These are phyloP conservation scores for Drechslerella coelobrocha DNA, from an alignment of 2,329 filamentous ascomycete genomes.

Conservation along the genomic window DNA sequence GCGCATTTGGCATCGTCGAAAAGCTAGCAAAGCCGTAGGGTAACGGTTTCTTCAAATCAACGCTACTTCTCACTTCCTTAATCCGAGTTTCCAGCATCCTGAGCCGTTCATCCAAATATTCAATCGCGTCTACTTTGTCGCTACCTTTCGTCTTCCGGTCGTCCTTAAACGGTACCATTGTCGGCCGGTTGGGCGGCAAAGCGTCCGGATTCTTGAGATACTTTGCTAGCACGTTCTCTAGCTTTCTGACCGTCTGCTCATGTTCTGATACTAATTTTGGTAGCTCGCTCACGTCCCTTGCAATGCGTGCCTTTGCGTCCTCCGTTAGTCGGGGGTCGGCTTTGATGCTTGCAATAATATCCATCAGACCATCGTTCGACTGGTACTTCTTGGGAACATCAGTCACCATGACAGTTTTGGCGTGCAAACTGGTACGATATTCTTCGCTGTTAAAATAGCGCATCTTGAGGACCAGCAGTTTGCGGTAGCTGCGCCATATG, in stretches of 20 bases:
- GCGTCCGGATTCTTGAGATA: conserved; percentile 87
- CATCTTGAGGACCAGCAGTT: conserved; percentile 73
- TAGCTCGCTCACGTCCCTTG: conserved; percentile 88
- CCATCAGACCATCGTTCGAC: conserved; percentile 84
- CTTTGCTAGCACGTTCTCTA: conserved; percentile 83
- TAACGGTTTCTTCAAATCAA: conserved; percentile 88
- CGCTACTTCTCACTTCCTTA: conserved; percentile 77
- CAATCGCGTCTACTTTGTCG: conserved; percentile 89
- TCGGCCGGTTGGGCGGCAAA: conserved; percentile 77
- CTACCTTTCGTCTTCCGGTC: conserved; percentile 73
- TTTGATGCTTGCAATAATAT: conserved; percentile 67
- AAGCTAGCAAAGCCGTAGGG: conserved; percentile 95
- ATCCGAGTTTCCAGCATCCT: conserved; percentile 81
- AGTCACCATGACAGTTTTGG: conserved; percentile 72
- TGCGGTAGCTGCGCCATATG: conserved; percentile 88
- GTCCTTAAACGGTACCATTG: conserved; percentile 79
- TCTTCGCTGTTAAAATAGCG: conserved; percentile 84
- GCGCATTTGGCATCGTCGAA: conserved; percentile 83
- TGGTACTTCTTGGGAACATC: conserved; percentile 80
- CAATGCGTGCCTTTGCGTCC: conserved; percentile 66
- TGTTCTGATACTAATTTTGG: conserved; percentile 86
- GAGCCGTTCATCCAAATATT: conserved; percentile 87
- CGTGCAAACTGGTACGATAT: conserved; percentile 85
- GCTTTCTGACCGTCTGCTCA: conserved; percentile 76
- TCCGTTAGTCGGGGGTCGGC: conserved; percentile 41